Evolutionary conservation across 495 filamentous ascomycete species (phyloP).

Genomic region (Podospora appendiculata): DNA sequence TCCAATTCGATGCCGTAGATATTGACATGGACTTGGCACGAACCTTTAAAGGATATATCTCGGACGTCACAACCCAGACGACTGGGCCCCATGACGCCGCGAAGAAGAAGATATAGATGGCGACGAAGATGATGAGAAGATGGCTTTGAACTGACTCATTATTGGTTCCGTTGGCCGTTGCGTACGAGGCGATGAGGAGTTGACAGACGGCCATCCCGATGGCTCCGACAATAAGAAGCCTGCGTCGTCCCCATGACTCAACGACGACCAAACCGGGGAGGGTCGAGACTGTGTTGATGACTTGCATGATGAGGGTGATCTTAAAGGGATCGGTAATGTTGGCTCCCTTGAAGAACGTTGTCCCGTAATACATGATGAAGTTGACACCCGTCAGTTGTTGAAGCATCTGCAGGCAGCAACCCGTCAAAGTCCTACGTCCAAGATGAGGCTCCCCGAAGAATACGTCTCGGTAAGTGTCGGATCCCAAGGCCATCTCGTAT

Average conservation of each 20-base stretch:
- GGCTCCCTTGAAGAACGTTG: constrained; percentile 64
- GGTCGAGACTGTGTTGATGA: constrained; percentile 70
- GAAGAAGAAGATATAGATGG: constrained; percentile 81
- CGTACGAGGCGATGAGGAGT: constrained; percentile 63
- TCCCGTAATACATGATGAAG: constrained; percentile 69
- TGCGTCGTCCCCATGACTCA: constrained; percentile 69
- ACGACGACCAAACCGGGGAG: constrained; percentile 68
- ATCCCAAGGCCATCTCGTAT: constrained; percentile 71
- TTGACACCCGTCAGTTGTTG: constrained; percentile 53
- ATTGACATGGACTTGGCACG: constrained; percentile 78
- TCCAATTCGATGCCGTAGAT: constrained; percentile 70
- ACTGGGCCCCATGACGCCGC: constrained; percentile 75
- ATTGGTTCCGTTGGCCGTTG: constrained; percentile 40
- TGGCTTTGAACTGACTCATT: constrained; percentile 46
- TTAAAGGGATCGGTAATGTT: constrained; percentile 58
- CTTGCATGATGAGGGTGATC: constrained; percentile 65
- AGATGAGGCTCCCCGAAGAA: constrained; percentile 52
- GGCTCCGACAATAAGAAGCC: constrained; percentile 64
- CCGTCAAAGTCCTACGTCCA: constrained; percentile 47
- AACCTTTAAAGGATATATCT: constrained; percentile 74
- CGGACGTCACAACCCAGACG: constrained; percentile 77
- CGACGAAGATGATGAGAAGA: constrained; percentile 68
- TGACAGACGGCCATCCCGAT: constrained; percentile 69
- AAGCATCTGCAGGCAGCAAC: constrained; percentile 50
- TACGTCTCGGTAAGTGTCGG: constrained; percentile 66